A percentile compares a stretch with the other conserved stretches of the same genome.
phyloP scores from a whole-genome alignment of 495 filamentous ascomycete species.

The Parmelia sp. region DNA sequence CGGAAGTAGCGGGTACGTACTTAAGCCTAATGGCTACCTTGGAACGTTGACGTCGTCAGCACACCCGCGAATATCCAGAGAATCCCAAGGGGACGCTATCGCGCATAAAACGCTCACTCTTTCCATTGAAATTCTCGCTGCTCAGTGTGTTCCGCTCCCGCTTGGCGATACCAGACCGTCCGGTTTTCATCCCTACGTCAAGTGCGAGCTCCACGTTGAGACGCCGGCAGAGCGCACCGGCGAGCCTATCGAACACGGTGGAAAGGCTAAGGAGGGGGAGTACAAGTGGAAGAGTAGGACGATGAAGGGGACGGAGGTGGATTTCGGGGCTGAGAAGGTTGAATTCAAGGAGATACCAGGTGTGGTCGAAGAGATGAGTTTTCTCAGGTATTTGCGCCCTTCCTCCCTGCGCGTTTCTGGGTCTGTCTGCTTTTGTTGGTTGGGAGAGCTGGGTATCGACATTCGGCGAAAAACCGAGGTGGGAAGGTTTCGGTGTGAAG shows the following conservation, averaged over 20 bases:
- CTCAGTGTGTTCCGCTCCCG: constrained; percentile 46
- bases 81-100: constrained; percentile 28
- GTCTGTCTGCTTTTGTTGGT: not conserved
- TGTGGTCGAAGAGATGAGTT: constrained; percentile 71
- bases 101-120: constrained; percentile 36
- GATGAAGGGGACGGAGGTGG: constrained; percentile 55
- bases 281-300: constrained; percentile 66
- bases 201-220: constrained; percentile 74
- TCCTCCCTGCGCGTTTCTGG: not conserved
- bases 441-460: not conserved
- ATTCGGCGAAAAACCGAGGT: not conserved
- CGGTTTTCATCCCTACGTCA: constrained; percentile 70
- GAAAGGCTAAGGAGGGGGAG: constrained; percentile 40
- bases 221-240: constrained; percentile 38
- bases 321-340: constrained; percentile 60
- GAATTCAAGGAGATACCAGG: constrained; percentile 55
- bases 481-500: not conserved
- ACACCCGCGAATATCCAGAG: not conserved
- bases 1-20: constrained; percentile 70
- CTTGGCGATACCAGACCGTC: constrained; percentile 44
- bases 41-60: not conserved
- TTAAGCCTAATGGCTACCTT: constrained; percentile 70
- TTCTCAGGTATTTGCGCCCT: constrained; percentile 56
- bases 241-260: constrained; percentile 40
- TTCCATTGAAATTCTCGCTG: constrained; percentile 47